Base-by-base conservation (phyloP, 1,284 basidiomycete genomes). In the Xerocomus amazonicus region DNA sequence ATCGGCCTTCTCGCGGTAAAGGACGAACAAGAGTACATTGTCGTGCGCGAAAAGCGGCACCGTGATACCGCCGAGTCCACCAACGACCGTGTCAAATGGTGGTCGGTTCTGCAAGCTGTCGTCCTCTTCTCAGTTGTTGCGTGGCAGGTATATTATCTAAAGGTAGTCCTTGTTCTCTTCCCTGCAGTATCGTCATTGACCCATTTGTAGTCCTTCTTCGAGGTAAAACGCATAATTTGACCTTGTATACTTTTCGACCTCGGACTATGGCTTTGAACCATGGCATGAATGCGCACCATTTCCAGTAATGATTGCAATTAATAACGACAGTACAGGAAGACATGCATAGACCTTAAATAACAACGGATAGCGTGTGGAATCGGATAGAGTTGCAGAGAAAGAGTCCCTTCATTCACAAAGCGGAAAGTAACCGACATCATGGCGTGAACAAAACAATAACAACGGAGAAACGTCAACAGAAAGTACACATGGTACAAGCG, bases 1-100 rank as follows among this genome's bases (percentile, higher is more conserved):
- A 82, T 84, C 43, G 92, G 87, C 5, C 73, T 99, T 33, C 83
- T 91, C 58, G 75, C 91, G 14, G 92, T 99, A 58, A 98, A 98
- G 72, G 97, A 99, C 63, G 97, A 99, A 70, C 96, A 99, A 66
- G 94, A 97, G 70, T 99, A 99, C 70, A 92, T 99, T 52, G 91
- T 97, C 34, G 86, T 98, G 38, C 80, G 97, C 40, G 97, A 99
- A 71, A 81, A 83, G 48, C 87, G 89, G 29, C 97, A 99, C 69
- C 78, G 97, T 52, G 90, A 99, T 69, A 99, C 92, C 3, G 92
- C 92, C 17, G 92, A 95, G 71, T 93, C 91, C 4, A 94, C 92
- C 61, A 99, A 99, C 68, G 82, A 90, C 33, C 84, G 97, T 37
- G 95, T 99, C 52, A 99, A 98, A 72, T 99, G 92, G 92, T 99